These are phyloP conservation scores for Yamadazyma endophytica DNA, from an alignment of 805 yeast species.

Conservation along the genomic window DNA sequence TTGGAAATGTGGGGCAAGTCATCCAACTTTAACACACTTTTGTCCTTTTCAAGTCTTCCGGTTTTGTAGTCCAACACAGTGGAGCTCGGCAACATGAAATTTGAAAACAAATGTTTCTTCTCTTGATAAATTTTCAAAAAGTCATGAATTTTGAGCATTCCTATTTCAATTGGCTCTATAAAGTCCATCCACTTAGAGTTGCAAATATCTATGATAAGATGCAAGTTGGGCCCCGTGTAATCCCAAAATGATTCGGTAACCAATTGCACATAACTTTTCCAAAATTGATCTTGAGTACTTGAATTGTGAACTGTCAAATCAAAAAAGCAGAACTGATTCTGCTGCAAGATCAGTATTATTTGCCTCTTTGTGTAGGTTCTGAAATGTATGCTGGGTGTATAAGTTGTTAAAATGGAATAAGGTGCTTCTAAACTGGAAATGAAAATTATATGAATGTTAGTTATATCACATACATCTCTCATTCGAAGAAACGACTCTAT, in stretches of 20 bases:
- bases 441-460: slow-evolving; percentile 34
- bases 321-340: slow-evolving; percentile 22
- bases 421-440: slow-evolving; percentile 39
- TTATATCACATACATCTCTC: slow-evolving; percentile 36
- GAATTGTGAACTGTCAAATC: slow-evolving; percentile 14
- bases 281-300: slow-evolving; percentile 21
- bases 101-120: slow-evolving; percentile 24
- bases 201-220: slow-evolving; percentile 28
- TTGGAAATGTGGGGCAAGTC: slow-evolving; percentile 62
- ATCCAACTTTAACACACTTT: slow-evolving; percentile 19
- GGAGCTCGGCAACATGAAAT: slow-evolving; percentile 27
- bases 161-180: slow-evolving; percentile 20
- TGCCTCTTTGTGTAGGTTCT: slow-evolving; percentile 32
- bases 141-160: slow-evolving; percentile 19
- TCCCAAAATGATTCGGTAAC: slow-evolving; percentile 43
- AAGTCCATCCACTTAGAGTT: slow-evolving; percentile 31
- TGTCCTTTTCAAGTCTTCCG: slow-evolving; percentile 15
- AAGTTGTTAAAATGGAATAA: slow-evolving; percentile 29
- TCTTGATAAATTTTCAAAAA: slow-evolving; percentile 33
- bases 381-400: slow-evolving; percentile 40
- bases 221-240: slow-evolving; percentile 43
- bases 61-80: slow-evolving; percentile 23
- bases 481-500: slow-evolving; percentile 36
- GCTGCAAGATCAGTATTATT: slow-evolving; percentile 33
- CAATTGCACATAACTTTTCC: slow-evolving; percentile 41